Conservation (phyloP, 176 grass and related monocot genomes). For the Zoysia pacifica region DNA sequence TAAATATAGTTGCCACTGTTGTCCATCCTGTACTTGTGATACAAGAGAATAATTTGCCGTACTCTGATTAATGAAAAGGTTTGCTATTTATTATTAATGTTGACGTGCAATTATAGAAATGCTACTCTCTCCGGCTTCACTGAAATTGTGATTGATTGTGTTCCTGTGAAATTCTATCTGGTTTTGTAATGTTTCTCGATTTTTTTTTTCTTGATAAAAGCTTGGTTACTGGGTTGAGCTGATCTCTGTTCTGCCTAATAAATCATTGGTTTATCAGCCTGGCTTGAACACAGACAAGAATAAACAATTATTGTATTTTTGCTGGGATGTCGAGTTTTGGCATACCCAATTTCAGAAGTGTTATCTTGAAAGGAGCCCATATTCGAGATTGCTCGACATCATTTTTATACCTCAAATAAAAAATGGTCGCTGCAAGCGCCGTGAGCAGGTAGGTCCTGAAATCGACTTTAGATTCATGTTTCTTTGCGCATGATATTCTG, state of each 20-base stretch:
- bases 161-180: background rate
- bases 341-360: background rate
- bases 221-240: background rate
- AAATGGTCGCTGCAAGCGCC: background rate
- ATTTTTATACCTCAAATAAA: background rate
- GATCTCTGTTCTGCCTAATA: background rate
- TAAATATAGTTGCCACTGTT: conserved; percentile 7
- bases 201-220: background rate
- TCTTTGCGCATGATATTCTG: background rate
- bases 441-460: background rate
- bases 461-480: background rate
- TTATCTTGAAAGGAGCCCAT: background rate
- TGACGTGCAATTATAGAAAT: background rate
- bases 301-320: background rate
- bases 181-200: background rate
- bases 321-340: background rate
- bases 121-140: background rate
- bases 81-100: conserved; percentile 1
- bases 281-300: background rate
- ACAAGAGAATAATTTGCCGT: conserved; percentile 15
- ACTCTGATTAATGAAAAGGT: background rate
- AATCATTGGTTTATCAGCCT: background rate
- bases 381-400: background rate
- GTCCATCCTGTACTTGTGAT: conserved; percentile 30
- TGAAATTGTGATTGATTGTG: background rate